Conservation (phyloP, 2,329 filamentous ascomycete species). For the Sporothrix dimorphospora region DNA sequence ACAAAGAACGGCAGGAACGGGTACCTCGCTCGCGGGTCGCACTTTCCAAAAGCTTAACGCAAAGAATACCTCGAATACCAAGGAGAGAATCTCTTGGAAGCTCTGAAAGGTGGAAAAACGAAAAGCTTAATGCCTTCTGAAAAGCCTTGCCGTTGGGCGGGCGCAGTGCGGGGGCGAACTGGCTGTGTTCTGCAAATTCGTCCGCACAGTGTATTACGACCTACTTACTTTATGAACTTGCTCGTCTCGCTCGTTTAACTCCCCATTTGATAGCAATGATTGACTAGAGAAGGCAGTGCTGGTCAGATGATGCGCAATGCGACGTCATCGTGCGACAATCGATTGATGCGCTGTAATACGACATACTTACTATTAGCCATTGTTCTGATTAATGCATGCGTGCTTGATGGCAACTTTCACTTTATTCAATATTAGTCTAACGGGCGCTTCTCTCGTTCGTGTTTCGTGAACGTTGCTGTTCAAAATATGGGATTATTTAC, state of each 20-base stretch:
- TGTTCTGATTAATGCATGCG: too few relatives aligned
- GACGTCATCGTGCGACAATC: constrained; percentile 2
- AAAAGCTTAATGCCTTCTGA: background rate
- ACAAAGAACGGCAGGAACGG: background rate
- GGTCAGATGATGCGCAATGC: background rate
- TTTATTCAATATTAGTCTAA: background rate
- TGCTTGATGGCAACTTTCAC: background rate
- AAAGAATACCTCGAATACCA: background rate
- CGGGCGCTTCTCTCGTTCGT: background rate
- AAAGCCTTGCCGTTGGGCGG: background rate
- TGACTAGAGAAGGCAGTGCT: background rate
- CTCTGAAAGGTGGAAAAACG: background rate
- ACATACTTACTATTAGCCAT: too few relatives aligned
- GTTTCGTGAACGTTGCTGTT: background rate
- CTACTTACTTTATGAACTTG: background rate
- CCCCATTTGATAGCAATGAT: background rate
- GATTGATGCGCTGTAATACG: background rate
- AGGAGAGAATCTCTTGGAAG: background rate
- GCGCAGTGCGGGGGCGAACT: background rate
- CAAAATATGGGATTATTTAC: too few relatives aligned
- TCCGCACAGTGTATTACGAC: background rate
- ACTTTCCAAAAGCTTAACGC: background rate
- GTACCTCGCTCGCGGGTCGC: background rate
- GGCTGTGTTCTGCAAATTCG: background rate
- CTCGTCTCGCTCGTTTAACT: background rate